phyloP scores from a whole-genome alignment of 2,329 filamentous ascomycete genomes.

The Colletotrichum graminicola region DNA sequence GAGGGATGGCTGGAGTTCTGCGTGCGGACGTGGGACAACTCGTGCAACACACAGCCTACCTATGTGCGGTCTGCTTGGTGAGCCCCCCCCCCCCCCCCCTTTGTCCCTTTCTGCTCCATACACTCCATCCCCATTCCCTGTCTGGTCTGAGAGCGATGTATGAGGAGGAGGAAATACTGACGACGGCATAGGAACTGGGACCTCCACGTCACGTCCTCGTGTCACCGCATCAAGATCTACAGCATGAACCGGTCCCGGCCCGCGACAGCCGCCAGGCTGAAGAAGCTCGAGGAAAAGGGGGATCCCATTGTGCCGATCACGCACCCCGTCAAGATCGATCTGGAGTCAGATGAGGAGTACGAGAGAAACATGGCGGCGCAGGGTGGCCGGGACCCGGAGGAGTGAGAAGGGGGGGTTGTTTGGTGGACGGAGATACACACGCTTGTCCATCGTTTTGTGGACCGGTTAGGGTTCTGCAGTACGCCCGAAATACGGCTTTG shows the following conservation, averaged over 20 bases:
- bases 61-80: constrained; percentile 55
- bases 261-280: constrained; percentile 62
- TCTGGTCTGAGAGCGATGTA: background rate
- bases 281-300: constrained; percentile 62
- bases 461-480: background rate
- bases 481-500: background rate
- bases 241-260: constrained; percentile 69
- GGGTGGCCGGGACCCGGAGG: constrained; percentile 17
- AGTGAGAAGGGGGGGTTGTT: background rate
- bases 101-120: background rate
- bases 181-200: constrained; percentile 72
- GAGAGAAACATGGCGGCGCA: constrained; percentile 43
- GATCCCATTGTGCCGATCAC: constrained; percentile 66
- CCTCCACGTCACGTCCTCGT: constrained; percentile 72
- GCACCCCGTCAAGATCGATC: constrained; percentile 60
- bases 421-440: background rate
- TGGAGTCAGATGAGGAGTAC: constrained; percentile 64
- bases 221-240: constrained; percentile 71
- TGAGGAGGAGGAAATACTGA: background rate
- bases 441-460: background rate
- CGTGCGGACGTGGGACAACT: constrained; percentile 71
- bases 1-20: constrained; percentile 73
- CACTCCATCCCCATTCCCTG: too few species aligned
- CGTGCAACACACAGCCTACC: constrained; percentile 70
- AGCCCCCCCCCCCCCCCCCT: background rate